These are phyloP conservation scores for Vitellaria paradoxa DNA, from an alignment of 179 eudicot genomes.

Conservation along the genomic window DNA sequence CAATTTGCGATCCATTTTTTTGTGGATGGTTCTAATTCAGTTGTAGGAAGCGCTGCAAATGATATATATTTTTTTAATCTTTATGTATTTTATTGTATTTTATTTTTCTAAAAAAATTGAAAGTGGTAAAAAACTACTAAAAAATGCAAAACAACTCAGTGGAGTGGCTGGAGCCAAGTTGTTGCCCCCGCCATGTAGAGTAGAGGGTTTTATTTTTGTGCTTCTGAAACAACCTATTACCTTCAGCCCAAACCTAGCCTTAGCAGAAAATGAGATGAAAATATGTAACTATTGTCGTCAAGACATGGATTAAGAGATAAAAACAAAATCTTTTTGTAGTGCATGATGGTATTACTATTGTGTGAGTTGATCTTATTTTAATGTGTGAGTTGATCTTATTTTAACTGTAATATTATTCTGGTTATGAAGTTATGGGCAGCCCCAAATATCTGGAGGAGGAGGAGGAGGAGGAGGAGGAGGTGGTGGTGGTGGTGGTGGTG, in stretches of 20 bases:
- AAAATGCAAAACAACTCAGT: background rate
- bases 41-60: background rate
- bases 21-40: background rate
- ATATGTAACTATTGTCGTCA: background rate
- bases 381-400: background rate
- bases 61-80: background rate
- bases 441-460: slow-evolving; percentile 23
- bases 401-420: background rate
- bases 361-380: background rate
- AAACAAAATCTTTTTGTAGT: no score
- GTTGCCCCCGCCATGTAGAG: background rate
- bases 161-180: background rate
- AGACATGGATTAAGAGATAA: background rate
- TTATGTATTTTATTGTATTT: background rate
- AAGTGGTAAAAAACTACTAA: background rate
- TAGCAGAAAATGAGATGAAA: background rate
- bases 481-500: slow-evolving; percentile 27
- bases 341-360: no score
- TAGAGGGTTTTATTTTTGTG: background rate
- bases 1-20: background rate
- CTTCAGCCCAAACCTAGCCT: background rate
- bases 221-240: background rate
- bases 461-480: slow-evolving; percentile 28
- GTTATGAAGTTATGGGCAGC: slow-evolving; percentile 31
- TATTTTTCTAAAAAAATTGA: no score